Evolutionary conservation across 2,329 filamentous ascomycete species (phyloP), one percentile per base, ranked within the genome.

Genomic region (Helotiales sp.): DNA sequence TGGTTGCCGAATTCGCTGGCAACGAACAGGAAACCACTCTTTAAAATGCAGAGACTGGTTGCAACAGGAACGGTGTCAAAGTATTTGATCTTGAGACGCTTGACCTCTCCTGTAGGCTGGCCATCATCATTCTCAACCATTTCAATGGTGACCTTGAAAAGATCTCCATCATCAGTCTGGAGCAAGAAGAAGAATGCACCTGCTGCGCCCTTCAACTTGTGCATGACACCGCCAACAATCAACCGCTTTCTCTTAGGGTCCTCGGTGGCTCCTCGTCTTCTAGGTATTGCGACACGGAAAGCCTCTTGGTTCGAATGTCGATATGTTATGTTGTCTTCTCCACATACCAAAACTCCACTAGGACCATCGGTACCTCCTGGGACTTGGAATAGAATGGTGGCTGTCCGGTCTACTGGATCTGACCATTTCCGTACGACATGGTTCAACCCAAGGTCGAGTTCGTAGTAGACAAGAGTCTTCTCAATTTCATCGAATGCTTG

Each of bases 351-450:
- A 26, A 98, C 96, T 77, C 96, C 96, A 75, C 94, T 97, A 0
- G 96, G 96, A 0, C 94, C 95, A 78, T 97, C 95, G 37, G 90
- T 91, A 22, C 96, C 96, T 69, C 96, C 96, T 0, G 96, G 96
- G 0, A 99, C 94, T 75, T 97, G 95, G 79, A 99, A 97, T 1
- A 99, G 86, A 70, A 96, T 89, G 26, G 92, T 93, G 0, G 96
- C 91, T 0, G 92, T 93, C 60, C 93, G 89, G 77, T 98, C 95
- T 6, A 99, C 96, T 0, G 92, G 88, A 73, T 99, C 96, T 13
- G 93, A 91, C 96, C 96, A 99, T 78, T 94, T 97, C 67, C 95
- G 89, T 22, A 99, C 93, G 43, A 99, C 96, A 77, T 99, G 96
- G 75, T 99, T 99, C 63, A 99, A 82, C 37, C 96, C 96, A 30